These are phyloP conservation scores for Xylaria sp. DNA, from an alignment of 2,329 filamentous ascomycete genomes.

Conservation along the genomic window DNA sequence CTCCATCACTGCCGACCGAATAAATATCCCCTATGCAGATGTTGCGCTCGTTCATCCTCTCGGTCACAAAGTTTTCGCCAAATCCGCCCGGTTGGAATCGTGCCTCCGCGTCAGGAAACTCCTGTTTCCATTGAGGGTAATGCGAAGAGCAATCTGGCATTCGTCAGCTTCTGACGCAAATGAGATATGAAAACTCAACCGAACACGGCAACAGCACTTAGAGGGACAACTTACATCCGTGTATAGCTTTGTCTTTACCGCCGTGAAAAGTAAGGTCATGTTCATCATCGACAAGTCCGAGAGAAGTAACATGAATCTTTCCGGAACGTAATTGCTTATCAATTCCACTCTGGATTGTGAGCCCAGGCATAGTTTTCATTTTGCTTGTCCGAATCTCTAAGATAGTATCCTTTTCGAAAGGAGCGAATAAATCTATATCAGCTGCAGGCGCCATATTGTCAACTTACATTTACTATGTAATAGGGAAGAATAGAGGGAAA, in stretches of 20 bases:
- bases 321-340: conserved; percentile 61
- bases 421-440: conserved; percentile 48
- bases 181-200: no score
- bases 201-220: not conserved
- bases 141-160: conserved; percentile 67
- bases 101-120: conserved; percentile 62
- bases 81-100: conserved; percentile 69
- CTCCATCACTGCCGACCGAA: conserved; percentile 53
- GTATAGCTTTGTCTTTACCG: conserved; percentile 71
- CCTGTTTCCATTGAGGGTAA: conserved; percentile 65
- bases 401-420: conserved; percentile 61
- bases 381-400: conserved; percentile 67
- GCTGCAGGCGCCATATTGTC: conserved; percentile 43
- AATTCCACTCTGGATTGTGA: conserved; percentile 66
- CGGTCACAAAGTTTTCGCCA: conserved; percentile 72
- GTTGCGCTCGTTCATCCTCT: conserved; percentile 70
- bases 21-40: conserved; percentile 73
- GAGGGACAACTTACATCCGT: conserved; percentile 59
- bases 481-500: not conserved
- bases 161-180: conserved; percentile 1
- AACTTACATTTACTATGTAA: not conserved
- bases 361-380: conserved; percentile 65
- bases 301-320: conserved; percentile 57
- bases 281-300: conserved; percentile 69
- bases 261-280: conserved; percentile 72